These are phyloP conservation scores for Blastobotrys parvus DNA, from an alignment of 805 yeast genomes.

Conservation along the genomic window DNA sequence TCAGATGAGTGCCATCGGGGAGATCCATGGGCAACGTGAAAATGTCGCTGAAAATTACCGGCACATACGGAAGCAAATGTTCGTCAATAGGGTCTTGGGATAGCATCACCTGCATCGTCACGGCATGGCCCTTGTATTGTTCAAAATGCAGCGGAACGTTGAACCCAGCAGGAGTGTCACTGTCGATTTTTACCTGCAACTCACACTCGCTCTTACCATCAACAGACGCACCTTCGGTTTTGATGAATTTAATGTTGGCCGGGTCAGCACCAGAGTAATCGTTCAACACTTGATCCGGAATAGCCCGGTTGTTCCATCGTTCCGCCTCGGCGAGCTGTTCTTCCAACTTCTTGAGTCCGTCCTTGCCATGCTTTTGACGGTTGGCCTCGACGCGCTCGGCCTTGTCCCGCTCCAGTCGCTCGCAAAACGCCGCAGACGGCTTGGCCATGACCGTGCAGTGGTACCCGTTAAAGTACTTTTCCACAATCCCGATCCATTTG, in stretches of 20 bases:
- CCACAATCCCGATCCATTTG: slow-evolving; percentile 58
- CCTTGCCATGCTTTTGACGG: slow-evolving; percentile 43
- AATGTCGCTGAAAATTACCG: slow-evolving; percentile 52
- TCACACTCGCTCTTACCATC: slow-evolving; percentile 7
- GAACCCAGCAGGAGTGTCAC: slow-evolving; percentile 33
- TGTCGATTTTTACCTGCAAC: slow-evolving; percentile 14
- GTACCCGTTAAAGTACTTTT: slow-evolving; percentile 47
- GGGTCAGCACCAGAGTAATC: slow-evolving; percentile 70
- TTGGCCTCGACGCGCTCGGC: slow-evolving; percentile 43
- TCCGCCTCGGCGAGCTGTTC: slow-evolving; percentile 54
- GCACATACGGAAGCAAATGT: slow-evolving; percentile 53
- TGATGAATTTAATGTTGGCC: slow-evolving; percentile 59
- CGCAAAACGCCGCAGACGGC: slow-evolving; percentile 61
- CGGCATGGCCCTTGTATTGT: slow-evolving; percentile 69
- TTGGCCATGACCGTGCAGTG: slow-evolving; percentile 60
- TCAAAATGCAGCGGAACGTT: slow-evolving; percentile 75
- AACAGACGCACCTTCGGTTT: slow-evolving; percentile 55
- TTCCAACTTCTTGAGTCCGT: slow-evolving; percentile 48
- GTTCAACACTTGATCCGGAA: slow-evolving; percentile 59
- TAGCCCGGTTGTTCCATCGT: slow-evolving; percentile 58
- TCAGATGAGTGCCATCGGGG: slow-evolving; percentile 49
- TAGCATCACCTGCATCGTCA: slow-evolving; percentile 54
- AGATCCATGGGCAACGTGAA: slow-evolving; percentile 64
- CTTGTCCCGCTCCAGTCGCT: slow-evolving; percentile 41
- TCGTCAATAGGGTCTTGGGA: slow-evolving; percentile 47